Evolutionary conservation across 768 basidiomycete species (phyloP).

Genomic region (Gymnopilus junonius): DNA sequence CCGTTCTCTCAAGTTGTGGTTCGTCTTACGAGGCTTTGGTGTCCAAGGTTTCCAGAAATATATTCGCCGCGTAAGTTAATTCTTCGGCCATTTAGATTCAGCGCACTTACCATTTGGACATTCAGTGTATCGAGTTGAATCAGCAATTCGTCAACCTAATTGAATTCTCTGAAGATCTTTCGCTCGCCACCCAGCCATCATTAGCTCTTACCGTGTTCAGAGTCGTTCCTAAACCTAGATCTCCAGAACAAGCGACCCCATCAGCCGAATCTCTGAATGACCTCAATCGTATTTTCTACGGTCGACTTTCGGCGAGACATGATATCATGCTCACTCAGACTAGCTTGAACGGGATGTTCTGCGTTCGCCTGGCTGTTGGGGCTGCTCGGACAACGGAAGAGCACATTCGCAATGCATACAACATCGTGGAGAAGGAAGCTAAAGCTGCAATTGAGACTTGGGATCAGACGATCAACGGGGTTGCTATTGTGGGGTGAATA

Average conservation of each 20-base stretch:
- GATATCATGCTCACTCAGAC: constrained; percentile 84
- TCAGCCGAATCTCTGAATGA: constrained; percentile 53
- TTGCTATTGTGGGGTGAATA: constrained; percentile 12
- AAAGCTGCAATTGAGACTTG: too few species aligned
- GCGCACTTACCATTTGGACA: neutral
- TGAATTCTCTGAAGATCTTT: constrained; percentile 51
- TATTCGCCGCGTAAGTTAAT: constrained; percentile 60
- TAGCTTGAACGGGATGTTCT: constrained; percentile 69
- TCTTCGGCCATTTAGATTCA: neutral
- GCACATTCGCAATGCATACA: constrained; percentile 68
- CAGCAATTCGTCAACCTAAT: constrained; percentile 64
- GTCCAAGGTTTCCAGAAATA: constrained; percentile 78
- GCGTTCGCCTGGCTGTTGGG: constrained; percentile 81
- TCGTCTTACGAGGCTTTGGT: constrained; percentile 85
- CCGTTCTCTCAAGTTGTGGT: constrained; percentile 92
- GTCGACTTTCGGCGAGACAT: constrained; percentile 56
- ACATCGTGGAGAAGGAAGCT: too few species aligned
- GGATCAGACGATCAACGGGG: constrained; percentile 27
- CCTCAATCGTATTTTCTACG: constrained; percentile 69
- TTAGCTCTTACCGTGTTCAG: constrained; percentile 82
- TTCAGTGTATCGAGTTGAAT: constrained; percentile 67
- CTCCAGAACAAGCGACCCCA: constrained; percentile 19
- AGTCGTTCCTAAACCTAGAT: constrained; percentile 43
- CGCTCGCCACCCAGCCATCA: constrained; percentile 70
- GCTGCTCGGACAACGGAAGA: constrained; percentile 63